phyloP scores from a whole-genome alignment of 2,329 filamentous ascomycete genomes.

The Trichoderma brevicompactum region DNA sequence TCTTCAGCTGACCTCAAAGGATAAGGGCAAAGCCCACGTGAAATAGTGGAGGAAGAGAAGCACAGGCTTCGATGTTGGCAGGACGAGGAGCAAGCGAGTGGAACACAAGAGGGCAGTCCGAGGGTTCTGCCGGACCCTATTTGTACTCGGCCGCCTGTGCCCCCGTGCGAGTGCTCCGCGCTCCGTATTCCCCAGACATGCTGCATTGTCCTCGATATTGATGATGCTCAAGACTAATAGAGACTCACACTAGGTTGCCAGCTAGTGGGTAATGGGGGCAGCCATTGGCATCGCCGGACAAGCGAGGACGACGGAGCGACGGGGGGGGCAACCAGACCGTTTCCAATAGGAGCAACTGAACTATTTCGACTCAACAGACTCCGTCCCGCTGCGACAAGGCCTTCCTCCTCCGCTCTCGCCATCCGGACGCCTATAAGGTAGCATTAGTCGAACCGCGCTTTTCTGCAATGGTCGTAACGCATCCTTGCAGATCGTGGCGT shows the following conservation, averaged over 20 bases:
- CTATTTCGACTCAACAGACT: constrained; percentile 1
- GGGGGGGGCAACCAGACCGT: constrained; percentile 11
- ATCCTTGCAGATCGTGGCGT: constrained; percentile 24
- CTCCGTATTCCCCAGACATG: constrained; percentile 6
- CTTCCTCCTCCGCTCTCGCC: background rate
- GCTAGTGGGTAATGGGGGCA: constrained; percentile 4
- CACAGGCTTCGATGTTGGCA: constrained; percentile 23
- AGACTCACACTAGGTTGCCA: background rate
- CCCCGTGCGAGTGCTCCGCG: background rate
- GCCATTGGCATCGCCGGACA: constrained; percentile 19
- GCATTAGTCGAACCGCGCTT: constrained; percentile 9
- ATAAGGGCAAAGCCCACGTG: constrained; percentile 20
- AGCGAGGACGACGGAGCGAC: constrained; percentile 4
- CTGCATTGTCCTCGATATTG: background rate
- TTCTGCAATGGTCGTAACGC: background rate
- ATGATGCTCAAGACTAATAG: constrained; percentile 3
- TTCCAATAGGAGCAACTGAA: constrained; percentile 10
- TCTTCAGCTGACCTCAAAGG: background rate
- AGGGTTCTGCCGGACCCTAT: constrained; percentile 26
- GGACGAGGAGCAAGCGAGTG: constrained; percentile 18
- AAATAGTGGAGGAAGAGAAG: constrained; percentile 24
- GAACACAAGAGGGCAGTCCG: constrained; percentile 8
- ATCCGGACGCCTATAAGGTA: background rate
- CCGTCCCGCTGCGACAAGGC: background rate
- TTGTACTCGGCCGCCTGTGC: constrained; percentile 20